Conservation (phyloP, 1,284 basidiomycete species). For the Limonomyces culmigenus region DNA sequence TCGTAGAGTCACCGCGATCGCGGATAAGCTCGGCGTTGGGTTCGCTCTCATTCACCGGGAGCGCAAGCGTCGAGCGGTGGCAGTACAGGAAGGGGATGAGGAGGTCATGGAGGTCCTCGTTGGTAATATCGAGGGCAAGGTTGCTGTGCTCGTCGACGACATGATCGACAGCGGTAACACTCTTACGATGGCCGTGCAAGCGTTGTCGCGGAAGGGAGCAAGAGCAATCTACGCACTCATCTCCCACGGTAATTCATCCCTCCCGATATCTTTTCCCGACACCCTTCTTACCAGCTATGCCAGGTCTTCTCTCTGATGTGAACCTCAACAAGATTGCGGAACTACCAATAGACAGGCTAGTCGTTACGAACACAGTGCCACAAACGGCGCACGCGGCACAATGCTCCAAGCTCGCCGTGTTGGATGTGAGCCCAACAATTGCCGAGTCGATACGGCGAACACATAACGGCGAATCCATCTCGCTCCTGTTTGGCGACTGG, state of each 20-base stretch:
- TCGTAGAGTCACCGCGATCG: slow-evolving; percentile 77
- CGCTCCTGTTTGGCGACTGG: slow-evolving; percentile 69
- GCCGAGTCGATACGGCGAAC: slow-evolving; percentile 93
- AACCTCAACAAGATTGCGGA: no score
- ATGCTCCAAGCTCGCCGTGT: slow-evolving; percentile 49
- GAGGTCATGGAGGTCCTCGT: slow-evolving; percentile 90
- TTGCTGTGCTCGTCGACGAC: slow-evolving; percentile 91
- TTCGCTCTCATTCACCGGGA: slow-evolving; percentile 96
- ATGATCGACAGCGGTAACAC: slow-evolving; percentile 96
- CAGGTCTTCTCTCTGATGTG: slow-evolving; percentile 21
- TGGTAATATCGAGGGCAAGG: slow-evolving; percentile 85
- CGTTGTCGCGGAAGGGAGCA: slow-evolving; percentile 80
- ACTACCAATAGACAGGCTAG: slow-evolving; percentile 26
- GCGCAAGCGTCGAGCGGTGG: slow-evolving; percentile 38
- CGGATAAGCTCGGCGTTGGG: slow-evolving; percentile 90
- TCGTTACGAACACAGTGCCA: slow-evolving; percentile 70
- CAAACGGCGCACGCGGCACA: slow-evolving; percentile 36
- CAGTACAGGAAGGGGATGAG: slow-evolving; percentile 22
- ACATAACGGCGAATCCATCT: slow-evolving; percentile 90
- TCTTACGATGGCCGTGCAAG: slow-evolving; percentile 70
- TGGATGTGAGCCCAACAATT: slow-evolving; percentile 85
- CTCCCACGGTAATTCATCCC: slow-evolving; percentile 60
- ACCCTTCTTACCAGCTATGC: slow-evolving; percentile 4
- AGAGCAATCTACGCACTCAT: slow-evolving; percentile 80
- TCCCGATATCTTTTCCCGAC: slow-evolving; percentile 2